Conservation (phyloP, 257 asterid species). For the Rehmannia glutinosa region DNA sequence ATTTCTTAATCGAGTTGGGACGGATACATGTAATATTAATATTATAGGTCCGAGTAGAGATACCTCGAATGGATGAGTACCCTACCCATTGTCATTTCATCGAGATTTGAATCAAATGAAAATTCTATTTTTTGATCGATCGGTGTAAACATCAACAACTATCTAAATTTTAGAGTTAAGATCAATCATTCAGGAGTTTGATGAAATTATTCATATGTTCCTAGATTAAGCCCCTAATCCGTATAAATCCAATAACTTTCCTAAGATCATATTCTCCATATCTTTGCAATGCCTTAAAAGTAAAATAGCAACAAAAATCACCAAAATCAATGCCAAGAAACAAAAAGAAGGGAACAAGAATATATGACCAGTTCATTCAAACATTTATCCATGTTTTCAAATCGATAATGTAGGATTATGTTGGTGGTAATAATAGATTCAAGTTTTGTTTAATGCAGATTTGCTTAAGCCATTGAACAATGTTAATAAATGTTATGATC, state of each 20-base stretch:
- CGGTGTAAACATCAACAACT: too few species aligned
- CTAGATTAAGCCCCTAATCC: not conserved
- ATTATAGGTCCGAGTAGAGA: too few species aligned
- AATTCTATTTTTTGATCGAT: too few species aligned
- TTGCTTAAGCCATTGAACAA: constrained; percentile 34
- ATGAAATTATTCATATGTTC: not conserved
- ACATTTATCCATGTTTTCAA: not conserved
- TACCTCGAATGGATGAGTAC: too few species aligned
- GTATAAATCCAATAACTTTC: not conserved
- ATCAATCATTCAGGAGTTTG: too few species aligned
- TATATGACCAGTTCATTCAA: not conserved
- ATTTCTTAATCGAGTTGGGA: too few species aligned
- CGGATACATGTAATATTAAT: too few species aligned
- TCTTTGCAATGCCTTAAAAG: not conserved
- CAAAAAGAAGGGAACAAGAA: constrained; percentile 19
- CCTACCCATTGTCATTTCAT: too few species aligned
- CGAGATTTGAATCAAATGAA: too few species aligned
- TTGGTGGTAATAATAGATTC: constrained; percentile 22
- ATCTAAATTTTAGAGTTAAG: too few species aligned
- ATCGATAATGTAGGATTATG: constrained; percentile 18
- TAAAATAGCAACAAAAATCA: constrained; percentile 11
- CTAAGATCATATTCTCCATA: constrained; percentile 17
- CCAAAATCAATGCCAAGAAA: not conserved
- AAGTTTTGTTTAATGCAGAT: constrained; percentile 25
- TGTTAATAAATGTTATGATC: constrained; percentile 22